Evolutionary conservation across 2,329 filamentous ascomycete species (phyloP).

Genomic region (Metarhizium guizhouense): DNA sequence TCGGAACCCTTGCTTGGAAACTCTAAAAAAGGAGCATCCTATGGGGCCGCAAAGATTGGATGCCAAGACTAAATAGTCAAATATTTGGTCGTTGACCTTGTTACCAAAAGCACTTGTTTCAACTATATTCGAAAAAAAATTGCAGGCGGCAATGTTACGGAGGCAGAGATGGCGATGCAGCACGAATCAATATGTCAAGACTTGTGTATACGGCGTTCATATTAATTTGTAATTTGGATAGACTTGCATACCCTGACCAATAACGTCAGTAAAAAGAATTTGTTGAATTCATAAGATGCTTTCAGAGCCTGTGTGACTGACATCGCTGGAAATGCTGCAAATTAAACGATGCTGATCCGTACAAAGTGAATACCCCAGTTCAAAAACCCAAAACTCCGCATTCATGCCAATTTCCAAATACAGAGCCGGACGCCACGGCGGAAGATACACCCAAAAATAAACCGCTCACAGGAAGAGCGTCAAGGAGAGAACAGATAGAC

Average conservation of each 20-base stretch:
- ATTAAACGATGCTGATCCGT: not conserved
- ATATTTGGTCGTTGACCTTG: too few species aligned
- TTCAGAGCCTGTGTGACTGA: not conserved
- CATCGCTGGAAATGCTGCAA: slow-evolving; percentile 1
- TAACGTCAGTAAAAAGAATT: not conserved
- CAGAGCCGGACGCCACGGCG: not conserved
- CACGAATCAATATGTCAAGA: not conserved
- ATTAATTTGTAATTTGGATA: not conserved
- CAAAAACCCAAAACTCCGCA: slow-evolving; percentile 7
- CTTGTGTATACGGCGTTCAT: not conserved
- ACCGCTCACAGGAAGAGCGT: not conserved
- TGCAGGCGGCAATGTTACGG: too few species aligned
- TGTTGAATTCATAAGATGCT: not conserved
- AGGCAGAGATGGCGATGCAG: too few species aligned
- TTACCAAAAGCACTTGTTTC: too few species aligned
- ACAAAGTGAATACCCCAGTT: not conserved
- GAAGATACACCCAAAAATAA: not conserved
- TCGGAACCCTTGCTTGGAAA: slow-evolving; percentile 12
- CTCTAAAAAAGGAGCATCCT: slow-evolving; percentile 1
- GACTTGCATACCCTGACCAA: not conserved
- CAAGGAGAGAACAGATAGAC: not conserved
- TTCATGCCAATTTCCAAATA: slow-evolving; percentile 1
- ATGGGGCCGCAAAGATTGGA: not conserved
- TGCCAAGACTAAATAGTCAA: not conserved
- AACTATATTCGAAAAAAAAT: too few species aligned